These are phyloP conservation scores for Crucihimalaya himalaica DNA, from an alignment of 345 rosid genomes.

Conservation along the genomic window DNA sequence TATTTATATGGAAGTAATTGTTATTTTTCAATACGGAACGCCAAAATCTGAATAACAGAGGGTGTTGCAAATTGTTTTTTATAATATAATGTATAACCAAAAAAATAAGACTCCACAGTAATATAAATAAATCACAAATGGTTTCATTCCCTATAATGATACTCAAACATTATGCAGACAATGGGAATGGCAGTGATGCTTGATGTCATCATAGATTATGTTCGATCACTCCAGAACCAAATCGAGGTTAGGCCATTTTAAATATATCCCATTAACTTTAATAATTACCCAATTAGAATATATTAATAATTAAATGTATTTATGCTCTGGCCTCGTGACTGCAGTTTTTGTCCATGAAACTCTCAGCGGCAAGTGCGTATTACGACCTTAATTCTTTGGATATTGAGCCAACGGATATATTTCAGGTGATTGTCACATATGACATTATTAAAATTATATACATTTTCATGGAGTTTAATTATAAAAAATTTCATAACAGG, in stretches of 20 bases:
- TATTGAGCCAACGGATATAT: conserved; percentile 40
- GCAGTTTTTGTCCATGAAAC: conserved; percentile 64
- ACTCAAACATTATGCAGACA: conserved; percentile 43
- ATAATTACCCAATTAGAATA: not conserved
- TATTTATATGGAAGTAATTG: not conserved
- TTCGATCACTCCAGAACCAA: conserved; percentile 67
- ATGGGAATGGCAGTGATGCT: conserved; percentile 85
- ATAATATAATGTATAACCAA: not conserved
- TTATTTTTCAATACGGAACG: not conserved
- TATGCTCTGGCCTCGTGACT: conserved; percentile 6
- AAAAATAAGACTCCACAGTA: too few relatives aligned
- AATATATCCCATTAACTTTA: not conserved
- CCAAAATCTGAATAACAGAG: not conserved
- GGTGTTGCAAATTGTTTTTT: too few relatives aligned
- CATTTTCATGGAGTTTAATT: not conserved
- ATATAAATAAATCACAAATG: too few relatives aligned
- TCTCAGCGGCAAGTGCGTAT: conserved; percentile 56
- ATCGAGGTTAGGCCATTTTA: conserved; percentile 52
- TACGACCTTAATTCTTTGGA: conserved; percentile 45
- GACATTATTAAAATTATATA: not conserved
- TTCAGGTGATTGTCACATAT: conserved; percentile 35
- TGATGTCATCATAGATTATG: conserved; percentile 60
- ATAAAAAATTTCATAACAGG: conserved; percentile 20
- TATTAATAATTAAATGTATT: not conserved
- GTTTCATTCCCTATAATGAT: not conserved